These are phyloP conservation scores for Neospora caninum DNA, from an alignment of 169 alveolate genomes.

Conservation along the genomic window DNA sequence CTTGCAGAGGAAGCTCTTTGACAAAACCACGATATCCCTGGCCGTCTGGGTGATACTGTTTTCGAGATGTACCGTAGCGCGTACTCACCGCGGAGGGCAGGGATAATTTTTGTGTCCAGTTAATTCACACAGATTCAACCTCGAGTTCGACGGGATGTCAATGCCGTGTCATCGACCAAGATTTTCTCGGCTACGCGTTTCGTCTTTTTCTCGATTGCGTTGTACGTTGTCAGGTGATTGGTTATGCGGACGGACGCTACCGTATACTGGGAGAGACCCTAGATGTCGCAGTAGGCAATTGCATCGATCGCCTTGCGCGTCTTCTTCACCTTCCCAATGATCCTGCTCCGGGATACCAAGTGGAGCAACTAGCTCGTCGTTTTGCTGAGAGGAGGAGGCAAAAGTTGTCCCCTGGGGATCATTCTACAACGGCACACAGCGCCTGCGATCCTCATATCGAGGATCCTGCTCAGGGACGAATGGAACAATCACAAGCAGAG, in stretches of 20 bases:
- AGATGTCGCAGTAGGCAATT: conserved; percentile 99
- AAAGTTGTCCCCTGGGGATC: background rate
- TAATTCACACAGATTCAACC: too few species aligned
- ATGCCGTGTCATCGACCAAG: too few species aligned
- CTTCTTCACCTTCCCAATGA: conserved; percentile 94
- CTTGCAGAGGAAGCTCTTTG: too few species aligned
- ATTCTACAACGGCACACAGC: background rate
- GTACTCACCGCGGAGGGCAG: too few species aligned
- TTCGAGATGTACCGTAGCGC: too few species aligned
- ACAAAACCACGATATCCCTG: too few species aligned
- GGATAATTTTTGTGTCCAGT: too few species aligned
- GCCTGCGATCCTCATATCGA: too few species aligned
- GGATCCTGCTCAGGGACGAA: background rate
- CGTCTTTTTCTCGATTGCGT: too few species aligned
- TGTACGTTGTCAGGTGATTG: conserved; percentile 62
- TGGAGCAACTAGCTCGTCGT: conserved; percentile 95
- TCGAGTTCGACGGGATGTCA: too few species aligned
- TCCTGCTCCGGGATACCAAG: conserved; percentile 99
- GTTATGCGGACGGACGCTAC: conserved; percentile 84
- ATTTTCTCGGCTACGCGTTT: too few species aligned
- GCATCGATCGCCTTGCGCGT: conserved; percentile 97
- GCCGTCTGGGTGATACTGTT: too few species aligned
- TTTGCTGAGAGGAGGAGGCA: conserved; percentile 35
- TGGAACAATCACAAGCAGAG: background rate
- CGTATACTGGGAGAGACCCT: conserved; percentile 98